phyloP scores from a whole-genome alignment of 169 alveolate genomes.

The Cryptosporidium viatorum region DNA sequence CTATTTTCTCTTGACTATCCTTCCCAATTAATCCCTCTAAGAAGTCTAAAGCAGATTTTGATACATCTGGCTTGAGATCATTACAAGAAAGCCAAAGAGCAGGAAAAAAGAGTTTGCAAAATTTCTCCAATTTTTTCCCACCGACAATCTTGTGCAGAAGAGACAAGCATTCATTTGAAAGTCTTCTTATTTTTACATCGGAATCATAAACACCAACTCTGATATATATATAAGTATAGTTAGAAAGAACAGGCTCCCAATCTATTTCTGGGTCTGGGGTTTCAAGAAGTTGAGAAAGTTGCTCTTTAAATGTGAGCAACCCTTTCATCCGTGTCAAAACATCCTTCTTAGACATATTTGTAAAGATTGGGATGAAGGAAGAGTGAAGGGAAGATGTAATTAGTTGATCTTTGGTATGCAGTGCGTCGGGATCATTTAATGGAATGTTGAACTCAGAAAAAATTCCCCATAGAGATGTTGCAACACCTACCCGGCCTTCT shows the following conservation, averaged over 20 bases:
- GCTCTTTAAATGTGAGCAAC: not conserved
- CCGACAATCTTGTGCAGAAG: slow-evolving; percentile 49
- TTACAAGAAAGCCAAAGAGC: slow-evolving; percentile 65
- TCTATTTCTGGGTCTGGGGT: not conserved
- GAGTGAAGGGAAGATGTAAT: slow-evolving; percentile 5
- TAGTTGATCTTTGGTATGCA: slow-evolving; percentile 5
- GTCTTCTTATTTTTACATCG: slow-evolving; percentile 38
- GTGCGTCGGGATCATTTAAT: not conserved
- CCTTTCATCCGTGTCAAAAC: slow-evolving; percentile 39
- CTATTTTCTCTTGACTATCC: not conserved
- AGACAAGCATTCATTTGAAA: slow-evolving; percentile 49
- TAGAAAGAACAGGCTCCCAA: slow-evolving; percentile 57
- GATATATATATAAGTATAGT: slow-evolving; percentile 50
- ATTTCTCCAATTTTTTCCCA: slow-evolving; percentile 34
- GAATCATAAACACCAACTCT: slow-evolving; percentile 65
- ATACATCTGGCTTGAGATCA: slow-evolving; percentile 59
- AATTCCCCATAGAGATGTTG: slow-evolving; percentile 60
- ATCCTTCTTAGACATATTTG: slow-evolving; percentile 61
- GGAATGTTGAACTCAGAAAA: slow-evolving; percentile 25
- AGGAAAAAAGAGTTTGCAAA: slow-evolving; percentile 40
- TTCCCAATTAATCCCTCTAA: slow-evolving; percentile 11
- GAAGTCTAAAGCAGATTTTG: slow-evolving; percentile 37
- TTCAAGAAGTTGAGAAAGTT: not conserved
- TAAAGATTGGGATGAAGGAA: slow-evolving; percentile 41
- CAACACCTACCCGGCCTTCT: slow-evolving; percentile 16